A percentile compares a stretch with the other conserved stretches of the same genome.
These are phyloP conservation scores for Macrophomina phaseolina DNA, from an alignment of 2,329 filamentous ascomycete genomes.

Conservation along the genomic window DNA sequence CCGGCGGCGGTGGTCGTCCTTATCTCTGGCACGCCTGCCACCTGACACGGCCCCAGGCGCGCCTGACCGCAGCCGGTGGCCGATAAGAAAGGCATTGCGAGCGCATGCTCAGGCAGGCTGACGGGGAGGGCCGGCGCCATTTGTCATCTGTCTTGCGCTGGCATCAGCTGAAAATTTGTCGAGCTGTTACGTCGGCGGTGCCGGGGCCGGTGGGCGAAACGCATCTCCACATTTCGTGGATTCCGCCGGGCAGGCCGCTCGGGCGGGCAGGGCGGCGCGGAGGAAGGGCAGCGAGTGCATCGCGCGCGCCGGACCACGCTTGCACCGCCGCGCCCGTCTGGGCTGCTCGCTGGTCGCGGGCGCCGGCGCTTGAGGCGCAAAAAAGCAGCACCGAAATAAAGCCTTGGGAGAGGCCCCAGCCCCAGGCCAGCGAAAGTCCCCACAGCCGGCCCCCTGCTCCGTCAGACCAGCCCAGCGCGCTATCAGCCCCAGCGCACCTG, in stretches of 20 bases:
- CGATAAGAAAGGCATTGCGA: slow-evolving; percentile 5
- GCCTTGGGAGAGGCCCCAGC: slow-evolving; percentile 22
- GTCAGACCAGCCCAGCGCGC: slow-evolving; percentile 5
- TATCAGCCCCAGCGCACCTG: slow-evolving; percentile 16
- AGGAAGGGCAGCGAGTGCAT: not conserved
- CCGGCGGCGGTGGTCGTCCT: not conserved
- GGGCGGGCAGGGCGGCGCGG: too few relatives aligned
- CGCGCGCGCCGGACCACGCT: not conserved
- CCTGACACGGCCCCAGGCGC: slow-evolving; percentile 10
- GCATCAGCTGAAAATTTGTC: slow-evolving; percentile 26
- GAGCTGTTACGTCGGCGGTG: slow-evolving; percentile 22
- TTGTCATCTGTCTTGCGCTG: slow-evolving; percentile 26
- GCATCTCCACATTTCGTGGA: slow-evolving; percentile 24
- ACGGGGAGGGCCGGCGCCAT: slow-evolving; percentile 14
- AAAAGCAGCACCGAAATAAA: slow-evolving; percentile 22
- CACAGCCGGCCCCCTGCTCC: slow-evolving; percentile 18
- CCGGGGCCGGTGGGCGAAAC: slow-evolving; percentile 24
- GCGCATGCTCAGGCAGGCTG: slow-evolving; percentile 3
- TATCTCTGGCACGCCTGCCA: slow-evolving; percentile 16
- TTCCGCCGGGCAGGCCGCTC: slow-evolving; percentile 1
- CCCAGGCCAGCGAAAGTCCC: slow-evolving; percentile 20
- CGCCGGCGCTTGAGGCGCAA: slow-evolving; percentile 23
- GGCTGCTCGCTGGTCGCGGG: not conserved
- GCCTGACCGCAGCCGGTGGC: slow-evolving; percentile 16
- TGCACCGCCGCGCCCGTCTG: slow-evolving; percentile 2